These are phyloP conservation scores for Sclerotinia spermophila DNA, from an alignment of 2,329 filamentous ascomycete genomes.

Conservation along the genomic window DNA sequence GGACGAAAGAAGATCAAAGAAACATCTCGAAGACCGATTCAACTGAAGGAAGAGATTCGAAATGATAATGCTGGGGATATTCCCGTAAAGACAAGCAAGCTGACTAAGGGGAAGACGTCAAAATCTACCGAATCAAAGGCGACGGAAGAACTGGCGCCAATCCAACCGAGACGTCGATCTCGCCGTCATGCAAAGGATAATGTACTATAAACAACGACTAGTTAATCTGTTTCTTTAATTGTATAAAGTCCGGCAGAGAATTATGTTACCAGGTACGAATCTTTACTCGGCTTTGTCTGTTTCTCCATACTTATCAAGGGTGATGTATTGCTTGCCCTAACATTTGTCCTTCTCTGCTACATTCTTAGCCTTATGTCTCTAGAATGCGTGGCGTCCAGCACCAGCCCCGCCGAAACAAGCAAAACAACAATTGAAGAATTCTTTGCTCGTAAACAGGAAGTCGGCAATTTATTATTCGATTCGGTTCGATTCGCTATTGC, in stretches of 20 bases:
- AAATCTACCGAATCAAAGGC: constrained; percentile 17
- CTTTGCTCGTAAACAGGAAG: neutral
- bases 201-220: neutral
- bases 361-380: neutral
- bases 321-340: neutral
- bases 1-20: neutral
- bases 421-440: neutral
- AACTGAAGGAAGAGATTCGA: neutral
- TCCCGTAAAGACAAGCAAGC: neutral
- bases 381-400: neutral
- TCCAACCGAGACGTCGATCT: neutral
- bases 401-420: no score
- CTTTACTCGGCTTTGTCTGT: neutral
- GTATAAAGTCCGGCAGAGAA: neutral
- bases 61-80: neutral
- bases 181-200: neutral
- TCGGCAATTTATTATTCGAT: neutral
- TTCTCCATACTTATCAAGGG: neutral
- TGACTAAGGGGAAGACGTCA: constrained; percentile 16
- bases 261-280: neutral
- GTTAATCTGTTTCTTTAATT: neutral
- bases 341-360: neutral
- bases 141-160: neutral
- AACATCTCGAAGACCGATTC: neutral
- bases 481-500: neutral